Evolutionary conservation across 257 asterid species (phyloP).

Genomic region (Solanum dulcamara): DNA sequence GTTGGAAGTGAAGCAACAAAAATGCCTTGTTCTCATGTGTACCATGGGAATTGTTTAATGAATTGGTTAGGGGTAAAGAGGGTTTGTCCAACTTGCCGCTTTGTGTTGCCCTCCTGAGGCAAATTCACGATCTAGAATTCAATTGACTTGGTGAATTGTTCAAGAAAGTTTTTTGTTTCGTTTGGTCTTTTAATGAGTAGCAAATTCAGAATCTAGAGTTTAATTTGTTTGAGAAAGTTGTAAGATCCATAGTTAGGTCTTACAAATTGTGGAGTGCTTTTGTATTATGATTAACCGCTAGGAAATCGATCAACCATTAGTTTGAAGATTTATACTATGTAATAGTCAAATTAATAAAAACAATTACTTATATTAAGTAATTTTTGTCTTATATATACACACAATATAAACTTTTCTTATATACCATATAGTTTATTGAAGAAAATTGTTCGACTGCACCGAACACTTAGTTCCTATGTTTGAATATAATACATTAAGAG

Average conservation of each 20-base stretch:
- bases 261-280: neutral
- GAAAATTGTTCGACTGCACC: neutral
- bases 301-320: neutral
- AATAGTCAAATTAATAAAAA: neutral
- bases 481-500: neutral
- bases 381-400: neutral
- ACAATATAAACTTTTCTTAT: neutral
- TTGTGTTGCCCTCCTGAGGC: neutral
- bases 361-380: neutral
- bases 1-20: neutral
- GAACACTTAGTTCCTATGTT: neutral
- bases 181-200: neutral
- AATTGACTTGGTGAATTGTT: neutral
- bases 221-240: too few species aligned
- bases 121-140: neutral
- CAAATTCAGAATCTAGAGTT: too few species aligned
- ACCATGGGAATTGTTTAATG: neutral
- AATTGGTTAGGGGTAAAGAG: neutral
- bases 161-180: neutral
- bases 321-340: neutral
- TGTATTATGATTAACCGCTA: neutral
- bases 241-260: neutral
- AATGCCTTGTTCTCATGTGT: conserved; percentile 12
- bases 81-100: conserved; percentile 8
- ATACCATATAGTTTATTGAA: neutral